A percentile compares a stretch with the other conserved stretches of the same genome.
Conservation (phyloP, 345 rosid species). For the Camelina hispida region DNA sequence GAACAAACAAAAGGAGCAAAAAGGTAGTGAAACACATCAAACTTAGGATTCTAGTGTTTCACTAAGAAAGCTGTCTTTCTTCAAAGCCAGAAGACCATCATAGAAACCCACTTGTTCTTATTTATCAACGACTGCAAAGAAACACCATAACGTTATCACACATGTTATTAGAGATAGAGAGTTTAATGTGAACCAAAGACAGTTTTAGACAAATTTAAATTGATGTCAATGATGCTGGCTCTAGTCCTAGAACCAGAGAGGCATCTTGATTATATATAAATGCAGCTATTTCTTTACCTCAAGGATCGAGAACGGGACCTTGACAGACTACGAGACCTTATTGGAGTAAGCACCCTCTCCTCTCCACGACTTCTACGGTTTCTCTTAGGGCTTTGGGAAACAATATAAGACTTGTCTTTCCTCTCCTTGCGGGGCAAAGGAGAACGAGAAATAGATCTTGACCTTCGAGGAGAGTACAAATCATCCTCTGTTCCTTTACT, state of each 20-base stretch:
- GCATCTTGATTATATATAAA: background rate
- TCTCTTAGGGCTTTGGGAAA: conserved; percentile 59
- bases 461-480: conserved; percentile 51
- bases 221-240: background rate
- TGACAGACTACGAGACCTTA: conserved; percentile 52
- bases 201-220: background rate
- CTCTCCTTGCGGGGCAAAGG: conserved; percentile 56
- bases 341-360: conserved; percentile 50
- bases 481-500: conserved; percentile 49
- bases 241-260: background rate
- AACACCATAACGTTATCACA: background rate
- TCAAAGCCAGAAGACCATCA: background rate
- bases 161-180: background rate
- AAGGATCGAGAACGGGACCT: conserved; percentile 58
- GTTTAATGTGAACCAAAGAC: conserved; percentile 1
- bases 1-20: background rate
- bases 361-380: conserved; percentile 49
- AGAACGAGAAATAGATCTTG: conserved; percentile 66
- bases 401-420: conserved; percentile 47
- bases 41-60: conserved; percentile 8
- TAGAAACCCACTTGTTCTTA: background rate
- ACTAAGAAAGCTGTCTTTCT: background rate
- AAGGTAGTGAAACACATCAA: conserved; percentile 1
- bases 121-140: conserved; percentile 36
- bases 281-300: conserved; percentile 49